These are phyloP conservation scores for Arabis alpina DNA, from an alignment of 345 rosid genomes.

Conservation along the genomic window DNA sequence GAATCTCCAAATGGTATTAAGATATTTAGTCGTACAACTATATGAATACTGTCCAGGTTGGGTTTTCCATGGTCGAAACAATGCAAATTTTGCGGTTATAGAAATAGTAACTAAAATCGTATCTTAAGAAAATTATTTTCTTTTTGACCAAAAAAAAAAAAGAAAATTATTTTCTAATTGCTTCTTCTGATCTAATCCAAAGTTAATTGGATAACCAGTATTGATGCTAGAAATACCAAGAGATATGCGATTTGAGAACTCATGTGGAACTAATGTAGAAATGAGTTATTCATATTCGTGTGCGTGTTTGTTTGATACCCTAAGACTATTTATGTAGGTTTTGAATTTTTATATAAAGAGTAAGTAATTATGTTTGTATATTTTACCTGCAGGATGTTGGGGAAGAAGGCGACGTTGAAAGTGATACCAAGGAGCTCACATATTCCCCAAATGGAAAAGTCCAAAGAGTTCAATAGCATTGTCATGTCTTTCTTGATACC, in stretches of 20 bases:
- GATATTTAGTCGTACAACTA: neutral
- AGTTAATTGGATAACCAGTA: neutral
- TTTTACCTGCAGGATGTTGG: slow-evolving; percentile 58
- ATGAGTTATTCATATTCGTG: neutral
- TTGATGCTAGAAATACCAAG: neutral
- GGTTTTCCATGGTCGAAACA: neutral
- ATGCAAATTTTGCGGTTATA: neutral
- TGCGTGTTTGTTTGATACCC: slow-evolving; percentile 5
- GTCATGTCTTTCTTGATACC: slow-evolving; percentile 53
- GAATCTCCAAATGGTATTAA: neutral
- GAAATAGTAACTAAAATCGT: neutral
- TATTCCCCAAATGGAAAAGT: slow-evolving; percentile 71
- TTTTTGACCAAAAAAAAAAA: no score
- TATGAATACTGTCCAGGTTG: neutral
- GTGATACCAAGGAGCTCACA: slow-evolving; percentile 66
- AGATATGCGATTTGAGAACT: neutral
- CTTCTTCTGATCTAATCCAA: neutral
- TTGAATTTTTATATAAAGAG: neutral
- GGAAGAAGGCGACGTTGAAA: slow-evolving; percentile 68
- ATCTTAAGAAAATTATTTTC: neutral
- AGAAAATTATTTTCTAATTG: neutral
- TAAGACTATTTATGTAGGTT: neutral
- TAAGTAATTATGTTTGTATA: slow-evolving; percentile 4
- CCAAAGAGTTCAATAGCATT: slow-evolving; percentile 55
- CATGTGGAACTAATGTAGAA: neutral